These are phyloP conservation scores for Aspergillus sp. DNA, from an alignment of 2,329 filamentous ascomycete genomes.

Conservation along the genomic window DNA sequence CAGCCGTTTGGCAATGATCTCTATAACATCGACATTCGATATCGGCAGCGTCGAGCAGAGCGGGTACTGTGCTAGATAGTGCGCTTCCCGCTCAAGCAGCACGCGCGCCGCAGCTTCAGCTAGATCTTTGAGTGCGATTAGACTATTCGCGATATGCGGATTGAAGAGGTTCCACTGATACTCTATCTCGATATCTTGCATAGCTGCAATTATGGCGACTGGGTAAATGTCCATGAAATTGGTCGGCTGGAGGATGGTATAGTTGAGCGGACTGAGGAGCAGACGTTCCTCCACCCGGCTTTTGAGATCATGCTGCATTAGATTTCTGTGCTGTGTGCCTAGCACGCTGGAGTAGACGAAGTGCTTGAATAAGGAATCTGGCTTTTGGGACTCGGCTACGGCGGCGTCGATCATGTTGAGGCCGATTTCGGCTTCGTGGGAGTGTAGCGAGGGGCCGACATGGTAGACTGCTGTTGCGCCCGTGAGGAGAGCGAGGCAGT, in stretches of 20 bases:
- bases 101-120: not conserved
- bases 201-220: not conserved
- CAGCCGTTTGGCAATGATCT: not conserved
- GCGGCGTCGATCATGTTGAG: not conserved
- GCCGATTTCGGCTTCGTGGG: not conserved
- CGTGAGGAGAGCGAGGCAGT: not conserved
- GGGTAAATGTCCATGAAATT: not conserved
- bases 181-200: not conserved
- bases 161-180: not conserved
- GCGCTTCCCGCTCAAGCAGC: not conserved
- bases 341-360: not conserved
- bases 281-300: not conserved
- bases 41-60: not conserved
- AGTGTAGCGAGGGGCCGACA: not conserved
- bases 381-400: not conserved
- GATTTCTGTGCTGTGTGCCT: not conserved
- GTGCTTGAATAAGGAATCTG: not conserved
- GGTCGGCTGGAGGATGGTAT: not conserved
- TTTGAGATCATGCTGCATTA: not conserved
- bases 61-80: not conserved
- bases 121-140: not conserved
- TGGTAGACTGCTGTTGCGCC: not conserved
- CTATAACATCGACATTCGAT: not conserved
- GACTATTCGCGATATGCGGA: not conserved
- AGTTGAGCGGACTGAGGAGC: not conserved